phyloP scores from a whole-genome alignment of 495 filamentous ascomycete genomes.

The Daldinia bambusicola region DNA sequence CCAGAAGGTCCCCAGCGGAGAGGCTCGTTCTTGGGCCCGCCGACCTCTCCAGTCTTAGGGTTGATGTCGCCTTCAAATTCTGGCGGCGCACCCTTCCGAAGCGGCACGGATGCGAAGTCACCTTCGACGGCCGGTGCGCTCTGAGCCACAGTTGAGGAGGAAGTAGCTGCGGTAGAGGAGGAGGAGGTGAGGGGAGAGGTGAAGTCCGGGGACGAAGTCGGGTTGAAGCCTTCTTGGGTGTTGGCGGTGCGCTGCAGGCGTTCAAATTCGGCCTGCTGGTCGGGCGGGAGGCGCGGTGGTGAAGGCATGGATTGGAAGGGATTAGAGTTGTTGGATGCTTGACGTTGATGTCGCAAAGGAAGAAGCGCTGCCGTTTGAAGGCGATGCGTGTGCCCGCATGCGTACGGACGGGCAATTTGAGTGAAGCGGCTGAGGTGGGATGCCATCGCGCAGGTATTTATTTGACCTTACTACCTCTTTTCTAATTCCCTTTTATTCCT shows the following conservation, averaged over 20 bases:
- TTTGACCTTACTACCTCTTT: neutral
- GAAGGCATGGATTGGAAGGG: constrained; percentile 65
- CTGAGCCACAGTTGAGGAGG: neutral
- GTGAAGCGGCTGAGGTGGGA: constrained; percentile 26
- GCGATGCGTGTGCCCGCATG: neutral
- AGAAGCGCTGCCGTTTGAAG: constrained; percentile 37
- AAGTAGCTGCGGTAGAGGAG: neutral
- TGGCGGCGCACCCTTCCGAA: constrained; percentile 72
- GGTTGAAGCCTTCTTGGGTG: constrained; percentile 49
- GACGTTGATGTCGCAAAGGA: neutral
- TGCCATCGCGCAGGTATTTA: constrained; percentile 21
- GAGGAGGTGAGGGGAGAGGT: constrained; percentile 7
- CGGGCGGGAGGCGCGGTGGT: constrained; percentile 84
- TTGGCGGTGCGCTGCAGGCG: constrained; percentile 72
- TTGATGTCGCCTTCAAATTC: constrained; percentile 96
- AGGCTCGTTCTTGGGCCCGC: constrained; percentile 97
- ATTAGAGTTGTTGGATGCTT: constrained; percentile 45
- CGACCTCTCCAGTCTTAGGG: constrained; percentile 95
- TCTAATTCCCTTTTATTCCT: no score
- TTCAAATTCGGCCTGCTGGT: constrained; percentile 94
- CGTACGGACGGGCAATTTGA: constrained; percentile 10
- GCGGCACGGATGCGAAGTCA: constrained; percentile 31
- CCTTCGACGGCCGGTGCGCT: constrained; percentile 7
- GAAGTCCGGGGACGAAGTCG: constrained; percentile 44
- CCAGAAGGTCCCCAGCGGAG: constrained; percentile 81